Base-by-base conservation (phyloP, 2,329 filamentous ascomycete species). In the Canariomyces notabilis region DNA sequence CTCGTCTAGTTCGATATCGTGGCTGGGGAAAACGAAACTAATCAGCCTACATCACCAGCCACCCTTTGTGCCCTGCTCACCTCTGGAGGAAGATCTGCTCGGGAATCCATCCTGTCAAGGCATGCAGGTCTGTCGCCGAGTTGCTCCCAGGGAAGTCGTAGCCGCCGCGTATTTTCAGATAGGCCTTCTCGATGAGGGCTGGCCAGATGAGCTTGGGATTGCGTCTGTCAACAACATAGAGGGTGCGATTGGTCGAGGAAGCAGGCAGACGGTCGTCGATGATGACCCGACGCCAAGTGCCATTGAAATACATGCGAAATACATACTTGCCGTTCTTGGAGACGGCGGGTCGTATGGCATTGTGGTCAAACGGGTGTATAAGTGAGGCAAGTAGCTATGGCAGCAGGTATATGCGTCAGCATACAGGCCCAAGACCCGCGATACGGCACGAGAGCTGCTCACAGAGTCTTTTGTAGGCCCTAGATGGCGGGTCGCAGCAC, bases 61-160 rank as follows among this genome's bases (percentile, higher is more conserved):
- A 48, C 35, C 48, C 47, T 35, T 18, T 12, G 54, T n/a, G 20
- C 11, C n/a, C 9, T 8, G 11, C 52, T 44, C 19, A 58, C 79
- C 76, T 83, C 60, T 95, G 89, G 1, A 97, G 72, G 58, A 95
- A 95, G 1, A 97, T 72, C 64, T 98, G 93, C 66, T 98, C 90
- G 0, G 93, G 93, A 40, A 98, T 89, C 93, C 93, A 98, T 22
- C 93, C 91, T 0, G 87, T 95, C 44, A 98, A 68, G 1, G 94
- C 85, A 80, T 88, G 95, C 4, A 98, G 69, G 65, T 98, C 93
- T 2, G 91, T 97, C 9, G 89, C 90, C 1, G 91, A 97, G 64
- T 97, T 97, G 60, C 93, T 97, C 6, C 93, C 93, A 0, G 93
- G 91, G 55, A 98, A 98, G 61, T 98, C 90, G 63, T 98, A 98